Conservation (phyloP, 23 red algal genomes). For the Cyanidiococcus yangmingshanensis region DNA sequence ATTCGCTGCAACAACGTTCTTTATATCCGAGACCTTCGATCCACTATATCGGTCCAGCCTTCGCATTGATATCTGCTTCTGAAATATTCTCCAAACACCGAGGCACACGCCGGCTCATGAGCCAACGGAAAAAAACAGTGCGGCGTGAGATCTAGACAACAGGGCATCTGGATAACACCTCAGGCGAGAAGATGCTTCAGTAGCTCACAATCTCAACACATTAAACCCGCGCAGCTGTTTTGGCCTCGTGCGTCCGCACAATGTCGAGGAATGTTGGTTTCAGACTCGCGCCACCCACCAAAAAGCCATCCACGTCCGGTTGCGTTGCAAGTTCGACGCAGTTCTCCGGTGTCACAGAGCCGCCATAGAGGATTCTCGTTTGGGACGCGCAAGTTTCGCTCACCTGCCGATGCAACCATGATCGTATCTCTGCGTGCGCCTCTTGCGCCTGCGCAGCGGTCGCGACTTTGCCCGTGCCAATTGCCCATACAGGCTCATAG, state of each 20-base stretch:
- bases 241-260: slow-evolving; percentile 47
- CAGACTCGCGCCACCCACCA: slow-evolving; percentile 82
- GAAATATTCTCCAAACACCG: too few relatives aligned
- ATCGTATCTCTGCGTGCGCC: slow-evolving; percentile 49
- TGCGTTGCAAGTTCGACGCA: slow-evolving; percentile 65
- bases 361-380: slow-evolving; percentile 79
- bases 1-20: slow-evolving; percentile 94
- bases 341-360: slow-evolving; percentile 72
- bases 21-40: slow-evolving; percentile 54
- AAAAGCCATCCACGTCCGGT: slow-evolving; percentile 82
- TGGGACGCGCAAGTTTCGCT: slow-evolving; percentile 33
- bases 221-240: not conserved
- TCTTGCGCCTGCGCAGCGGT: slow-evolving; percentile 90
- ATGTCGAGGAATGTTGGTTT: slow-evolving; percentile 72
- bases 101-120: too few relatives aligned
- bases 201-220: too few relatives aligned
- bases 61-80: not conserved
- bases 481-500: slow-evolving; percentile 98
- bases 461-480: slow-evolving; percentile 94
- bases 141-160: too few relatives aligned
- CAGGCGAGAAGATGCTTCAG: too few relatives aligned
- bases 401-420: slow-evolving; percentile 52
- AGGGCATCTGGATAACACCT: too few relatives aligned
- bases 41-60: not conserved
- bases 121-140: too few relatives aligned